Evolutionary conservation across 2,329 filamentous ascomycete species (phyloP), one percentile per base, ranked within the genome.

Genomic region (Hymenoscyphus scutula): DNA sequence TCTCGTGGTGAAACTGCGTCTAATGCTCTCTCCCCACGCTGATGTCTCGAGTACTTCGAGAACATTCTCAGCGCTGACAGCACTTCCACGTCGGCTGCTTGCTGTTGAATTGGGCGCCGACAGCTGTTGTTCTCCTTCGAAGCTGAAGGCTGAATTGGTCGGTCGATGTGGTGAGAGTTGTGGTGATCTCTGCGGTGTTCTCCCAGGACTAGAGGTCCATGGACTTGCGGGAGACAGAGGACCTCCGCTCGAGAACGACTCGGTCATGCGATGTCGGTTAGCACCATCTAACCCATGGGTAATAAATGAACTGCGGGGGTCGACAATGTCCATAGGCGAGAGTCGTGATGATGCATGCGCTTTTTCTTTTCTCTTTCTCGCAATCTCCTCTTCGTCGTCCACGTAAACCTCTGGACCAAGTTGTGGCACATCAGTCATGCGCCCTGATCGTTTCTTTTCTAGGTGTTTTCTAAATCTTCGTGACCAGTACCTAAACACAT

Each of bases 21-120:
- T 83, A 67, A 97, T 92, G 79, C 91, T 96, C 77, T 96, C 91
- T 58, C 94, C 91, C 94, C 94, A 98, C 17, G 90, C 89, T 19
- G 91, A 95, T 72, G 94, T 90, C 71, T 95, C 91, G 60, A 98
- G 82, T 73, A 95, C 90, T 68, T 92, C 87, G 75, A 93, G 85
- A 68, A 96, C 90, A 71, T 92, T 89, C 56, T 88, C 84, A 57
- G 89, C 87, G 71, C 86, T 91, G 62, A 93, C 88, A 5, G 82
- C 81, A 75, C 89, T 92, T 60, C 84, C 85, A 27, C 87, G 84
- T 53, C 88, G 79, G 69, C 84, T 84, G 72, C 81, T 84, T 69
- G 76, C 76, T 59, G 63, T 71, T n/a, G 59, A 69, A 27, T 54
- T 54, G 56, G 67, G 67, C 29, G 34, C 66, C 25, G 62, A 67